Evolutionary conservation across 805 yeast genomes (phyloP), one percentile per base, ranked within the genome.

Genomic region (Pichia scutulata): DNA sequence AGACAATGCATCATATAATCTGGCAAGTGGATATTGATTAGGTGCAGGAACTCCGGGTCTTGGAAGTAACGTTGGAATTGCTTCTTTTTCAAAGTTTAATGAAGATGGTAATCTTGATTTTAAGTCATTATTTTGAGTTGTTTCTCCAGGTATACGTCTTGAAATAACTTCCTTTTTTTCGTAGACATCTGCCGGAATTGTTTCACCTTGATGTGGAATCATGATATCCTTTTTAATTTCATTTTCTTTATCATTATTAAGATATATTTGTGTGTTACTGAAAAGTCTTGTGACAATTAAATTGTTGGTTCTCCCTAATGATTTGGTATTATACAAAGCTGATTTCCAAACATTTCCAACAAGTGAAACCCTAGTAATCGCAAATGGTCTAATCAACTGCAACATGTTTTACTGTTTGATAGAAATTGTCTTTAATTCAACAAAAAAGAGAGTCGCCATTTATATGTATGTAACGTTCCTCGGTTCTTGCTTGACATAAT

Each of bases 21-120:
- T 83, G 7, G 78, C 68, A 55, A 88, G 76, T 5, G 80, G 71
- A 60, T 77, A 66, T 37, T 75, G 73, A 1, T 84, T 79, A 2
- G 86, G 86, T 36, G 81, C 76, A 10, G 96, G 96, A 12, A 85
- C 87, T 14, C 85, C 86, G 0, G 89, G 86, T 50, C 84, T 73
- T 12, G 93, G 93, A 37, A 86, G 68, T 37, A 86, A 70, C 0
- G 88, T 77, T 1, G 89, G 86, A 9, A 78, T 75, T 13, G 74
- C 70, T 52, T 82, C 89, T 54, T 80, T 82, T 33, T 76, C 78
- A 26, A 86, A 69, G 2, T 88, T 86, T 54, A 85, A 79, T 10
- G 64, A 54, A 45, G 72, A 69, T 4, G 93, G 93, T 1, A 86
- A 57, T 36, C 93, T 67, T 46, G 83, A 81, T n/a, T 60, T 55